Evolutionary conservation across 2,329 filamentous ascomycete species (phyloP).

Genomic region (Pseudogymnoascus sp.): DNA sequence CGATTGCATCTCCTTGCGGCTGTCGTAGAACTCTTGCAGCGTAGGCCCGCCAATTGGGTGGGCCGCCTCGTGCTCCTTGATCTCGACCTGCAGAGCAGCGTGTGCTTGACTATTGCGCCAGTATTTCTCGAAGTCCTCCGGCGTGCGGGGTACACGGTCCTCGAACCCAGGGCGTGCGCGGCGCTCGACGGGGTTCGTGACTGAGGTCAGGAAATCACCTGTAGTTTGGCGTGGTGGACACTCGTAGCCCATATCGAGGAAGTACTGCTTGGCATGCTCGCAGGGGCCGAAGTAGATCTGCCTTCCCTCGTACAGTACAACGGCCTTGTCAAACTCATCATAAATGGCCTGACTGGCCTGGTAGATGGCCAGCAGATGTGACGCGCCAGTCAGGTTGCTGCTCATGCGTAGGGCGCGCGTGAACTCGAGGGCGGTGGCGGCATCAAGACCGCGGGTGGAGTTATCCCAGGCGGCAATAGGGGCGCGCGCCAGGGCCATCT

Average conservation of each 20-base stretch:
- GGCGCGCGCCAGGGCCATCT: slow-evolving; percentile 55
- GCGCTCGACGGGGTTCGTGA: slow-evolving; percentile 58
- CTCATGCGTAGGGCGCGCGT: slow-evolving; percentile 58
- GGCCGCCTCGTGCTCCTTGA: slow-evolving; percentile 43
- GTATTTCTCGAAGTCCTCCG: slow-evolving; percentile 46
- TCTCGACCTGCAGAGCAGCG: slow-evolving; percentile 38
- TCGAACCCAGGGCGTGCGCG: slow-evolving; percentile 49
- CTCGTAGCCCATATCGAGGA: slow-evolving; percentile 63
- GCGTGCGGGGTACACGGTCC: slow-evolving; percentile 47
- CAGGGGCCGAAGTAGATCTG: slow-evolving; percentile 67
- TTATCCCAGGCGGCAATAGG: slow-evolving; percentile 32
- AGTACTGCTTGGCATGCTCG: slow-evolving; percentile 59
- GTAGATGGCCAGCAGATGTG: slow-evolving; percentile 62
- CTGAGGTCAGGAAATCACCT: slow-evolving; percentile 69
- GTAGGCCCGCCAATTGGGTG: slow-evolving; percentile 30
- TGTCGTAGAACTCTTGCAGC: slow-evolving; percentile 33
- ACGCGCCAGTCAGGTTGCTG: slow-evolving; percentile 56
- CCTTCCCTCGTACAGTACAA: slow-evolving; percentile 59
- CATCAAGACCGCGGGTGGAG: slow-evolving; percentile 62
- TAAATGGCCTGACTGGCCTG: slow-evolving; percentile 65
- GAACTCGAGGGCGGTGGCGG: slow-evolving; percentile 66
- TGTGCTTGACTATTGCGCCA: slow-evolving; percentile 42
- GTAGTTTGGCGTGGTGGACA: slow-evolving; percentile 47
- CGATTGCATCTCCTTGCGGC: slow-evolving; percentile 32
- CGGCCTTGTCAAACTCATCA: slow-evolving; percentile 61